Evolutionary conservation across 495 filamentous ascomycete species (phyloP), one percentile per base, ranked within the genome.

Genomic region (Rusavskia elegans): DNA sequence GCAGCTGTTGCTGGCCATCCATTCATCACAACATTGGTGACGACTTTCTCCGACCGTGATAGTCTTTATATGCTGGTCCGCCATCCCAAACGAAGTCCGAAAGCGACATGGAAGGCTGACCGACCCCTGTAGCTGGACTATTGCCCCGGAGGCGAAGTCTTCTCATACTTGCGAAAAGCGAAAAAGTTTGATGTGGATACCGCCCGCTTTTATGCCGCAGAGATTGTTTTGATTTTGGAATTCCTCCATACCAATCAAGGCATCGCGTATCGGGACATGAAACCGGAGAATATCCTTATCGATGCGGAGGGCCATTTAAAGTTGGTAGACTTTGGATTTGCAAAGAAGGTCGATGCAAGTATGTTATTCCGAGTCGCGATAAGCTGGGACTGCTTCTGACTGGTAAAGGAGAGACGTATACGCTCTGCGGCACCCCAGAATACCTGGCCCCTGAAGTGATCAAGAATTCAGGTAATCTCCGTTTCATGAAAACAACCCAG

Each of bases 291-390:
- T 61, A 83, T 98, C 45, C 73, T 97, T 20, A 72, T 97, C 21
- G 92, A 96, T 65, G 85, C 79, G 16, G 80, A 95, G 35, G 92
- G 92, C 5, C 92, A 98, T 66, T 79, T 98, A 62, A 95, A 92
- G 66, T 73, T 97, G 36, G 90, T 97, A n/a, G 92, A 98, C 66
- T 98, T 98, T 67, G 92, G 92, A 0, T 97, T 98, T 63, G 92
- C 92, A 29, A 97, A 97, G 71, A 74, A 82, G 57, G 64, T 89
- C 23, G 80, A 79, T 29, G 67, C 74, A 55, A 66, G 77, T 80
- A 63, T 57, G 74, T 68, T 16, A 45, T 32, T 13, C 25, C 4
- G 36, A 35, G 16, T 36, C 20, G 37, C 19, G 20, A 8, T 49
- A 5, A 14, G 32, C 6, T 16, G 10, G 2, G 16, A n/a, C 10